Evolutionary conservation across 305 asterid genomes (phyloP), one percentile per base, ranked within the genome.

Genomic region (Ilex paraguariensis): DNA sequence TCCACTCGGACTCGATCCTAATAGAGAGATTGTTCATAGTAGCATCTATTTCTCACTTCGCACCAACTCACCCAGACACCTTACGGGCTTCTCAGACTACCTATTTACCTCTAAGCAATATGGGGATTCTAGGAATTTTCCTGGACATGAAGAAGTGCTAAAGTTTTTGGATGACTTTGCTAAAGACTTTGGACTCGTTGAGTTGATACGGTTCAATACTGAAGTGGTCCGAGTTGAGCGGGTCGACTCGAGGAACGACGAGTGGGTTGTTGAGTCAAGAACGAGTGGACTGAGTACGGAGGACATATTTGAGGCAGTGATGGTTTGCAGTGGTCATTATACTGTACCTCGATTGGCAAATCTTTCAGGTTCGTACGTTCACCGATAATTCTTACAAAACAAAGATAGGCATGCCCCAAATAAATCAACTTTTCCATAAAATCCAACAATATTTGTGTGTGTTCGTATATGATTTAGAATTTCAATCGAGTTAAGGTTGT

Each of bases 101-200:
- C 86, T 89, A 0, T 83, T 86, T 33, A 31, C 61, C 33, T 59
- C 65, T 4, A 3, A 9, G 56, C 31, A 32, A 28, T 52, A 77
- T 32, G 70, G 74, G 0, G 71, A 76, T 14, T 57, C 65, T 55
- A 53, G 66, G 59, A 71, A 61, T 6, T 85, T 85, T 58, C 87
- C 93, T 12, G 75, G 79, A n/a, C 96, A 80, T 33, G 80, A 63
- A 21, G 91, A 86, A 65, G 87, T 86, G 66, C 70, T 84, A 33
- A 17, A 70, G 60, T 89, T 82, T 61, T 44, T 89, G 76, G 69
- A 72, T 13, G 69, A 72, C 40, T 89, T 81, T n/a, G 84, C 86
- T 0, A 6, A 32, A 2, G 77, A 74, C 0, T 83, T 75, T 16
- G 81, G 67, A 15, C 74, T 89, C 30, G 7, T 7, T 13, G 93